These are phyloP conservation scores for Euphorbia lathyris DNA, from an alignment of 345 rosid genomes.

Conservation along the genomic window DNA sequence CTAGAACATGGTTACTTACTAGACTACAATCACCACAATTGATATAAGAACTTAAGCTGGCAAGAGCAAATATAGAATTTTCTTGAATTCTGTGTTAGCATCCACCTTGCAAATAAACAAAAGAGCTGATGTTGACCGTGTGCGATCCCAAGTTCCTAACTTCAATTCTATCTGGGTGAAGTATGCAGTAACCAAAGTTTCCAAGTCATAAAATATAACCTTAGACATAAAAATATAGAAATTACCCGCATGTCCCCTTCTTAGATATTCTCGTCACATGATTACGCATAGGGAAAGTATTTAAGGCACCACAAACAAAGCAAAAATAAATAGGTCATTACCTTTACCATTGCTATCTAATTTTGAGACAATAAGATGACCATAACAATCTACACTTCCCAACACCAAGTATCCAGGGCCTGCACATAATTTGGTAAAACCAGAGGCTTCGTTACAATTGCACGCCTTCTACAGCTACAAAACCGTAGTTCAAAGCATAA, in stretches of 20 bases:
- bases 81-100: not conserved
- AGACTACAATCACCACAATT: not conserved
- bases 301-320: not conserved
- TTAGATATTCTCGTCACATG: not conserved
- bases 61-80: not conserved
- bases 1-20: not conserved
- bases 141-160: not conserved
- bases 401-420: constrained; percentile 42
- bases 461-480: not conserved
- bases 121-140: not conserved
- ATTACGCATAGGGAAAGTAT: too few species aligned
- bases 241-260: not conserved
- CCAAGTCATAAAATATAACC: not conserved
- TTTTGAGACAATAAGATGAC: constrained; percentile 65
- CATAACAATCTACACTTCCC: constrained; percentile 69
- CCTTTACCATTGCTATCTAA: constrained; percentile 47
- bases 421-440: constrained; percentile 24
- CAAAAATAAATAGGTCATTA: constrained; percentile 14
- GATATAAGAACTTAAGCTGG: not conserved
- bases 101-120: not conserved
- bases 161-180: not conserved
- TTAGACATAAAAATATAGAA: not conserved
- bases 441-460: not conserved
- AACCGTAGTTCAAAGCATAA: not conserved
- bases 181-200: too few species aligned